A percentile compares a stretch with the other conserved stretches of the same genome.
phyloP scores from a whole-genome alignment of 78 protist species.

The Dictyostelium capitatum region DNA sequence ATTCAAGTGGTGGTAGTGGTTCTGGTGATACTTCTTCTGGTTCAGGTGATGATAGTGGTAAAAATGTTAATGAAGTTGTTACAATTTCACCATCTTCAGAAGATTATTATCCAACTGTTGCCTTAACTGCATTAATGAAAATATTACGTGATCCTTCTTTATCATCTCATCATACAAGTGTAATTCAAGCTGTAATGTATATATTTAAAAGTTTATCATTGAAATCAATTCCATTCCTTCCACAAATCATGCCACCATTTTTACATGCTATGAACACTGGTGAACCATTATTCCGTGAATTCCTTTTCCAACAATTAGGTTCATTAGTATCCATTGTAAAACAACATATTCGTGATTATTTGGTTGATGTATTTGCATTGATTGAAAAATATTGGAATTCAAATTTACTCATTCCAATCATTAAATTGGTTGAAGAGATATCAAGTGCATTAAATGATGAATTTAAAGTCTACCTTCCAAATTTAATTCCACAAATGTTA shows the following conservation, averaged over 20 bases:
- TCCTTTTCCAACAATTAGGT: slow-evolving; percentile 90
- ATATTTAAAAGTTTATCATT: slow-evolving; percentile 90
- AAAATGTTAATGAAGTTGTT: neutral
- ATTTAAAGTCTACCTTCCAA: slow-evolving; percentile 92
- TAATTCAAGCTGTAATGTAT: slow-evolving; percentile 89
- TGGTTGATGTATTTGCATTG: slow-evolving; percentile 85
- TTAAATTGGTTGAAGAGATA: slow-evolving; percentile 93
- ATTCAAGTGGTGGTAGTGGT: neutral
- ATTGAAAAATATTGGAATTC: slow-evolving; percentile 93
- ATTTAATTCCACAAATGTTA: slow-evolving; percentile 92
- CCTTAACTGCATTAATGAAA: slow-evolving; percentile 89
- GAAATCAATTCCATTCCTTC: slow-evolving; percentile 92
- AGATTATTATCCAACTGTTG: slow-evolving; percentile 95
- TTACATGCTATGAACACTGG: slow-evolving; percentile 84
- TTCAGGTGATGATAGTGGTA: slow-evolving; percentile 32
- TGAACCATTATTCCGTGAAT: slow-evolving; percentile 85
- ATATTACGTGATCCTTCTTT: slow-evolving; percentile 93
- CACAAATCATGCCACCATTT: slow-evolving; percentile 91
- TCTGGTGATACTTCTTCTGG: neutral
- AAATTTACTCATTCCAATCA: slow-evolving; percentile 29
- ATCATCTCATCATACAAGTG: slow-evolving; percentile 64
- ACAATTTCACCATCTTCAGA: slow-evolving; percentile 84
- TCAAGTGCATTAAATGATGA: slow-evolving; percentile 92
- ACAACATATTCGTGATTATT: slow-evolving; percentile 94
- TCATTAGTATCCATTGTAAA: slow-evolving; percentile 91